Conservation (phyloP, 495 filamentous ascomycete species). For the Xylaria acuta region DNA sequence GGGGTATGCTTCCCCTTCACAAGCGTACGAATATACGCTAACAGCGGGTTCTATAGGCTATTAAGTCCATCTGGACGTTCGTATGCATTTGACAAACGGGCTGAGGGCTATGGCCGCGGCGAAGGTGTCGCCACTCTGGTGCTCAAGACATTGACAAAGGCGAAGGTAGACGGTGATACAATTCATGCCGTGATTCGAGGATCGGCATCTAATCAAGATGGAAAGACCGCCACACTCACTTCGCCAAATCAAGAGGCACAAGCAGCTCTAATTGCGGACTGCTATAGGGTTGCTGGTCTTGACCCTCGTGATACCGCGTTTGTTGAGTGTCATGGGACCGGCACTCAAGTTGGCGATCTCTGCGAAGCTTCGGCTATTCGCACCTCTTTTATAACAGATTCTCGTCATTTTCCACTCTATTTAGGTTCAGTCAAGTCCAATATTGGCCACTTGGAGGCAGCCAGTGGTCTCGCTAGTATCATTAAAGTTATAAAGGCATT, state of each 20-base stretch:
- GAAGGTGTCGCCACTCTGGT: neutral
- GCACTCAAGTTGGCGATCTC: neutral
- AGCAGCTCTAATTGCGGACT: neutral
- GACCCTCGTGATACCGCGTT: neutral
- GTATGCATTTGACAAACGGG: neutral
- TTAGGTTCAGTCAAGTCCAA: too few relatives aligned
- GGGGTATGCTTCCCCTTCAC: too few relatives aligned
- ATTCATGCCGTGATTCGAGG: neutral
- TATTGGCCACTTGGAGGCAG: too few relatives aligned
- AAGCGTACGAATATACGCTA: neutral
- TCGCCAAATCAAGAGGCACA: neutral
- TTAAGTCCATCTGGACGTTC: too few relatives aligned
- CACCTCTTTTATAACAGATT: too few relatives aligned
- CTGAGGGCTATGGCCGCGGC: neutral
- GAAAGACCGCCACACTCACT: neutral
- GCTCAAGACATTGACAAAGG: neutral
- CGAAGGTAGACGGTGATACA: neutral
- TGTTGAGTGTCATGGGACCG: neutral
- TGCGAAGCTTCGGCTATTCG: too few relatives aligned
- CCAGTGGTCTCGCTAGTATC: too few relatives aligned
- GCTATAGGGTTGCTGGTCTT: neutral
- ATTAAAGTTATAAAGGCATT: too few relatives aligned
- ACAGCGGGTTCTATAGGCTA: too few relatives aligned
- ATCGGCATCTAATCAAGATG: neutral
- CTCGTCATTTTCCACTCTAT: too few relatives aligned